Base-by-base conservation (phyloP, 257 asterid genomes). In the Salvia rosmarinus region DNA sequence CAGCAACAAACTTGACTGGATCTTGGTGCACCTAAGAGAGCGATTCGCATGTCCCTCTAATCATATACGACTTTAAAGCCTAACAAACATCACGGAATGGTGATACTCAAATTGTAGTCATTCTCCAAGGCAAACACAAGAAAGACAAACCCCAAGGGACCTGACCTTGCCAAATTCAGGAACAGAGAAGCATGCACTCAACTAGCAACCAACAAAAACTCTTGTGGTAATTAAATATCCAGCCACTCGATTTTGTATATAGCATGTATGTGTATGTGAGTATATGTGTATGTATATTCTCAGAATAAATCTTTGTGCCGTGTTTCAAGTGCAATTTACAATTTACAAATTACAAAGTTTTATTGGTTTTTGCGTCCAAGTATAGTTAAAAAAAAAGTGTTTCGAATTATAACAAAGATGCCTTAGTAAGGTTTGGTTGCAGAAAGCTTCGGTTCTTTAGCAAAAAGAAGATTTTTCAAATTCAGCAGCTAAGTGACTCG, bases 381-480 rank as follows among this genome's bases (percentile, higher is more conserved):
- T 17, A 9, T 13, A 40, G 52, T 5, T 37, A 20, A 35, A 17
- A 35, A 9, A 9, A 17, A 37, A 51, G 0, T 40, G 34, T 10
- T 11, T 20, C 6, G 35, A 39, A 62, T 63, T 19, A 62, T 9
- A 62, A 20, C 2, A 62, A 40, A 20, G 35, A 62, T 19, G 68
- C 54, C 21, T 21, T 12, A 65, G 46, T 19, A 63, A 56, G 67
- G 49, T 72, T 59, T 13, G 55, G 13, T 8, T 46, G 63, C 44
- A 56, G 43, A 77, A 70, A 51, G 49, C 19, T 43, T 44, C 6
- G 52, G 56, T 59, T 64, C 70, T 43, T 19, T 44, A 17, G 9
- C 49, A 32, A 49, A 49, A 39, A 49, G 3, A 43, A 12, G 17
- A 57, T 19, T 9, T 39, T 20, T 40, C 46, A 40, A 70, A 13